Percentiles rank a stretch among this genome's conserved stretches.
Conservation (phyloP, 2,329 filamentous ascomycete species). For the Nemania diffusa region DNA sequence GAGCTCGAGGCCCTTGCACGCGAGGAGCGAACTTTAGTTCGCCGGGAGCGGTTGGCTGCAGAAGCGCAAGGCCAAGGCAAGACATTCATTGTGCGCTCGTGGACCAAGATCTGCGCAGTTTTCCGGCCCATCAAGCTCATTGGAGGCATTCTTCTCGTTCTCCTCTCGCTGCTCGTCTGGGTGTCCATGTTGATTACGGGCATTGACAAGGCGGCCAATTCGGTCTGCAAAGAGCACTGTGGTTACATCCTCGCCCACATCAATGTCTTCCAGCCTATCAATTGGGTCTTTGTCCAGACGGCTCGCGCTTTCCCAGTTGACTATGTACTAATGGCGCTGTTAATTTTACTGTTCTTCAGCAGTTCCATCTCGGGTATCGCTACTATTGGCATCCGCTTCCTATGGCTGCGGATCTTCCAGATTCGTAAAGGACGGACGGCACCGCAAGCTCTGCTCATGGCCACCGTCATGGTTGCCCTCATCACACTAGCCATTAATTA, state of each 20-base stretch:
- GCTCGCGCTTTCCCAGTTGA: slow-evolving; percentile 90
- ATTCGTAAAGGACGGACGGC: slow-evolving; percentile 89
- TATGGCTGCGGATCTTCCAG: slow-evolving; percentile 94
- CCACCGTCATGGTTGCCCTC: slow-evolving; percentile 89
- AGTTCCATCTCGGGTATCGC: slow-evolving; percentile 89
- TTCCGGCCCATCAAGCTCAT: slow-evolving; percentile 91
- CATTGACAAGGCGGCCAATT: slow-evolving; percentile 97
- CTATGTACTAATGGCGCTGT: slow-evolving; percentile 86
- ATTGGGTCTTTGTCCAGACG: slow-evolving; percentile 85
- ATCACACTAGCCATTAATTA: slow-evolving; percentile 95
- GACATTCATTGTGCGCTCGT: slow-evolving; percentile 76
- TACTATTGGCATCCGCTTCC: slow-evolving; percentile 89
- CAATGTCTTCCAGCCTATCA: slow-evolving; percentile 94
- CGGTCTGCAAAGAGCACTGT: slow-evolving; percentile 87
- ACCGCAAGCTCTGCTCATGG: slow-evolving; percentile 89
- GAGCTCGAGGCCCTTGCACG: slow-evolving; percentile 88
- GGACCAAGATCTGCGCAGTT: slow-evolving; percentile 82
- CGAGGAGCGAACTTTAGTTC: slow-evolving; percentile 91
- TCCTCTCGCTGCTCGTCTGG: slow-evolving; percentile 81
- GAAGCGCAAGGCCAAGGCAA: slow-evolving; percentile 83
- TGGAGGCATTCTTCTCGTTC: slow-evolving; percentile 80
- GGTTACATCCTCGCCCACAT: slow-evolving; percentile 90
- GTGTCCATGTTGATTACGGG: slow-evolving; percentile 93
- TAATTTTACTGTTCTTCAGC: slow-evolving; percentile 88
- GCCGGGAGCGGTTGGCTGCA: slow-evolving; percentile 86